Evolutionary conservation across 2,329 filamentous ascomycete genomes (phyloP), one percentile per base, ranked within the genome.

Genomic region (Pseudocercospora musae): DNA sequence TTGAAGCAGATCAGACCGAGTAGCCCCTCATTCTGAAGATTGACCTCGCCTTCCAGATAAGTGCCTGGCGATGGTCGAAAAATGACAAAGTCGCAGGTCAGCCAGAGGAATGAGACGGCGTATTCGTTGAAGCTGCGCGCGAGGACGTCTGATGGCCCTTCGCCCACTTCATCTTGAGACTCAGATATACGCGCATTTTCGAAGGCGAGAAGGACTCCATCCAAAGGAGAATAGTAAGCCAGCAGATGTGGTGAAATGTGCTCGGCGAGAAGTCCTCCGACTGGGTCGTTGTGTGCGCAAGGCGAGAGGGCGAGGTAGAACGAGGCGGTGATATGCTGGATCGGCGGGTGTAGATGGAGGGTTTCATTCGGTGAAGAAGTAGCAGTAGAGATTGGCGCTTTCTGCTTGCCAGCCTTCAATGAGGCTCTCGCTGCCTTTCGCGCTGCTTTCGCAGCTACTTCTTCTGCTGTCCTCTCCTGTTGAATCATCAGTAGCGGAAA

Each of bases 1-100:
- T 94, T 94, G 78, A 92, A 93, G 75, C 92, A 95, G 10, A 96
- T 87, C 2, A 97, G 85, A 20, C 94, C 93, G 6, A 99, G 83
- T 73, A 97, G 92, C 6, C 91, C 92, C 69, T 95, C 91, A 53
- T 89, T 94, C 74, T 96, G 91, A 29, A 97, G 81, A 71, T 94
- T 95, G 60, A 97, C 85, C 68, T 84, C 88, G 10, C 92, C 95
- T 68, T 93, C 88, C 73, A 98, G 84, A 77, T 84, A 87, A 8
- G 87, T 86, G 37, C 91, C 90, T 50, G 85, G 85, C 58, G 83
- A 81, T 0, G 95, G 94, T 31, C 89, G 85, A 74, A 96, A 96
- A 18, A 98, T 79, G 49, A 96, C 82, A 65, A 96, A 89, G 21
- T 96, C 92, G 0, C 89, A 92, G 0, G 92, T 96, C 21, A 96